A percentile compares a stretch with the other conserved stretches of the same genome.
Evolutionary conservation across 768 basidiomycete species (phyloP).

Genomic region (Russula ochroleuca): DNA sequence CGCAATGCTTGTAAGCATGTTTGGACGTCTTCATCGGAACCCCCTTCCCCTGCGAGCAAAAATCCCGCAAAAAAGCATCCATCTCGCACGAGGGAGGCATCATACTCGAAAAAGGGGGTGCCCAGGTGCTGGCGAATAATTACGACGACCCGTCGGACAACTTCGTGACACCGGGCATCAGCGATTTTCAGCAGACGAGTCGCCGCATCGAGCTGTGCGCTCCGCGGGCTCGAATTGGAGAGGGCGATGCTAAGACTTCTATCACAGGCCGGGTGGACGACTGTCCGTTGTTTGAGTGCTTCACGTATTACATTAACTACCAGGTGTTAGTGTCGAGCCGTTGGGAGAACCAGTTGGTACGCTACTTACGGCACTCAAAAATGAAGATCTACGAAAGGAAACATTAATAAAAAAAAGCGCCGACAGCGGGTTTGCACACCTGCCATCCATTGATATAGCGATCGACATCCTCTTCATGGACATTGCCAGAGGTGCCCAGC

Average conservation of each 20-base stretch:
- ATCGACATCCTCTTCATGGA: conserved; percentile 51
- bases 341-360: conserved; percentile 17
- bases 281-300: conserved; percentile 60
- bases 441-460: conserved; percentile 84
- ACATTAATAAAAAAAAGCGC: conserved; percentile 19
- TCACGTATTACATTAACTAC: conserved; percentile 84
- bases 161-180: conserved; percentile 40
- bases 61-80: conserved; percentile 87
- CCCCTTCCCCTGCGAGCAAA: conserved; percentile 57
- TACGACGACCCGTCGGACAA: conserved; percentile 46
- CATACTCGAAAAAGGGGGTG: conserved; percentile 71
- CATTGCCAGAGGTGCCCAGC: conserved; percentile 37
- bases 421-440: conserved; percentile 41
- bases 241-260: conserved; percentile 22
- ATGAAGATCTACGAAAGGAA: conserved; percentile 62
- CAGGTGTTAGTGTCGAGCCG: conserved; percentile 1
- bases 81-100: conserved; percentile 80
- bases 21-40: conserved; percentile 48
- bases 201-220: conserved; percentile 32
- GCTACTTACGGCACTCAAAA: conserved; percentile 76
- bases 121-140: conserved; percentile 47
- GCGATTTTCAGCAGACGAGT: conserved; percentile 43
- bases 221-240: conserved; percentile 27
- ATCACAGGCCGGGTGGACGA: conserved; percentile 30
- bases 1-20: conserved; percentile 69